phyloP scores from a whole-genome alignment of 163 green algal genomes.

The Smithsoniella earleae region DNA sequence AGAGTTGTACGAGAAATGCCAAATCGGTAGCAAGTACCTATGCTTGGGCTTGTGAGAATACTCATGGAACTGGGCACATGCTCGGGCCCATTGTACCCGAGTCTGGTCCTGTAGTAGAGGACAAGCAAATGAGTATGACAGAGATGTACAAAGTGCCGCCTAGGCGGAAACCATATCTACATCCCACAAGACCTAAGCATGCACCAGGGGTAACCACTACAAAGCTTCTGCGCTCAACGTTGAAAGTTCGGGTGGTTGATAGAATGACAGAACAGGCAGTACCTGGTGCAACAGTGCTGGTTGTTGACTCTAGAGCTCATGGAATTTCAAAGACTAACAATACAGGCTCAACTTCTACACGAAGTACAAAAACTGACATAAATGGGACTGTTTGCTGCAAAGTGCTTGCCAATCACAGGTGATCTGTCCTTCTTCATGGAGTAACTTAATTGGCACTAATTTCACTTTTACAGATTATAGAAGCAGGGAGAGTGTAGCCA shows the following conservation, averaged over 20 bases:
- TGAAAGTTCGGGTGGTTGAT: not conserved
- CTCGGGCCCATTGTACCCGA: not conserved
- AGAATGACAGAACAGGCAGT: not conserved
- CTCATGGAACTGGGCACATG: conserved; percentile 12
- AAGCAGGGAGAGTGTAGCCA: too few species aligned
- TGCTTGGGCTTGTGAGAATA: not conserved
- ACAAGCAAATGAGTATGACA: not conserved
- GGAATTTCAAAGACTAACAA: too few species aligned
- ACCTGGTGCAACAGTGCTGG: not conserved
- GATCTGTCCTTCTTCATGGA: too few species aligned
- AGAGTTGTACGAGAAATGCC: too few species aligned
- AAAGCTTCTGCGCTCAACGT: not conserved
- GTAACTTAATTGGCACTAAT: too few species aligned
- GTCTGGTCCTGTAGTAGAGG: not conserved
- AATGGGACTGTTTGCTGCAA: not conserved
- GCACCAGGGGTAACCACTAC: not conserved
- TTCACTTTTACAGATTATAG: too few species aligned
- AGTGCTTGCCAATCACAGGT: not conserved
- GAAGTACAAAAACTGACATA: not conserved
- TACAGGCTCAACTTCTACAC: not conserved
- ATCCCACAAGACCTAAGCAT: not conserved
- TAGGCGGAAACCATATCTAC: not conserved
- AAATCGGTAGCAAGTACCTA: too few species aligned
- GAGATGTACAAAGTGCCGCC: not conserved
- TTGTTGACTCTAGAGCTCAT: conserved; percentile 5